phyloP scores from a whole-genome alignment of 805 yeast species.

The Hanseniaspora thailandica region DNA sequence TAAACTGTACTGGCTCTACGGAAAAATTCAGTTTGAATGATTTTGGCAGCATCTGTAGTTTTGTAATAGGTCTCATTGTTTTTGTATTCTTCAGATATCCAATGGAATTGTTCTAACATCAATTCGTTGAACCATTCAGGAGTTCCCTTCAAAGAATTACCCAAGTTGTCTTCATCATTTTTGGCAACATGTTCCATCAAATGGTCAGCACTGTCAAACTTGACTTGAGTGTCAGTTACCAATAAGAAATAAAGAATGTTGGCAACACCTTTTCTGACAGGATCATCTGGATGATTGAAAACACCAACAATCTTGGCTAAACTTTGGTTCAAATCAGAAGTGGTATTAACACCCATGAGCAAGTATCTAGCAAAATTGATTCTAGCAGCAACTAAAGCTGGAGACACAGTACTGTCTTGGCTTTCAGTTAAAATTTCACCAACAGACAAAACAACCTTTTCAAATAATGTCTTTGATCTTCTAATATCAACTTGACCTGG shows the following conservation, averaged over 20 bases:
- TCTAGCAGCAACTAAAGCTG: constrained; percentile 10
- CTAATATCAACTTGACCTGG: constrained; percentile 57
- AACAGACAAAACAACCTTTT: constrained; percentile 2
- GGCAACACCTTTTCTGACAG: constrained; percentile 56
- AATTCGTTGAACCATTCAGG: constrained; percentile 28
- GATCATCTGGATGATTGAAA: constrained; percentile 54
- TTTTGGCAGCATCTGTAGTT: constrained; percentile 38
- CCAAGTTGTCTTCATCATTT: constrained; percentile 26
- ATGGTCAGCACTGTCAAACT: constrained; percentile 7
- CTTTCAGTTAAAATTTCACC: neutral
- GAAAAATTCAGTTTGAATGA: constrained; percentile 48
- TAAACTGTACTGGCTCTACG: constrained; percentile 54
- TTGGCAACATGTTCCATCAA: neutral
- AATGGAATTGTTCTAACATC: constrained; percentile 36
- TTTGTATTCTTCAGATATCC: constrained; percentile 33
- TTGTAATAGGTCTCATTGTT: constrained; percentile 23
- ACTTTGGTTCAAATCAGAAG: constrained; percentile 39
- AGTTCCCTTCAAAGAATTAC: constrained; percentile 26
- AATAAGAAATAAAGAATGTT: constrained; percentile 23
- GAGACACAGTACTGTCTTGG: neutral
- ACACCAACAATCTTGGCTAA: constrained; percentile 32
- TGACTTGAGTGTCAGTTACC: constrained; percentile 15
- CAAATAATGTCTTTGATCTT: constrained; percentile 37
- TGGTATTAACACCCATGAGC: constrained; percentile 42
- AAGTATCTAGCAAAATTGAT: constrained; percentile 40